Base-by-base conservation (phyloP, 306 rosid genomes). In the Quercus wislizeni region DNA sequence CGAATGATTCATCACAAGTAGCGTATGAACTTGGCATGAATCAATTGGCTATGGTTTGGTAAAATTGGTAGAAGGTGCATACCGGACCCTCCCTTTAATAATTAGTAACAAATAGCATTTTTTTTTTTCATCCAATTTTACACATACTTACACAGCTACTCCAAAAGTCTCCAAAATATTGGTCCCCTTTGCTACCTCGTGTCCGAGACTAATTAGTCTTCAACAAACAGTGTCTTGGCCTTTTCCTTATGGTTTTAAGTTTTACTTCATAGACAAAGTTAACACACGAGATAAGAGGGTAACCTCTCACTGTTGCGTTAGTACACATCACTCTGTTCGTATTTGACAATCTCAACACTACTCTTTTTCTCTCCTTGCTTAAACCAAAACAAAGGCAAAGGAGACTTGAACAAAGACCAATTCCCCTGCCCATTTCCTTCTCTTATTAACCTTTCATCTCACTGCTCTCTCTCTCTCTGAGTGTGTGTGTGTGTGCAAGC, bases 321-420 rank as follows among this genome's bases (percentile, higher is more conserved):
- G 61, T 62, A 71, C 74, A 73, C 81, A 71, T 23, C 23, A 73
- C 25, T 67, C 38, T 69, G 82, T 64, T 78, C 88, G 78, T 82
- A 74, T 88, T 85, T 88, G 87, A 87, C 86, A 85, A 77, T 56
- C 78, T 85, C 88, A 83, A 83, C 30, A 73, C 83, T 73, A 49
- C 5, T 49, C 54, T 49, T 12, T 12, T 71, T 71, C 77, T 54
- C 69, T 27, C 7, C 52, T 19, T 8, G 77, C 69, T 70, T 41
- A 5, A 49, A 81, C 52, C 69, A 55, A 41, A 41, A 73, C 70
- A 69, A 62, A 12, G 54, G 15, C 54, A 49, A 41, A 73, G 72
- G 80, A 31, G 33, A 80, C 80, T 76, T 67, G 9, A 15, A 64
- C 73, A 56, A 62, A 71, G 46, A 56, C 58, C 82, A 61, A 65